These are phyloP conservation scores for Saccharomycopsis sp. DNA, from an alignment of 805 yeast genomes.

Conservation along the genomic window DNA sequence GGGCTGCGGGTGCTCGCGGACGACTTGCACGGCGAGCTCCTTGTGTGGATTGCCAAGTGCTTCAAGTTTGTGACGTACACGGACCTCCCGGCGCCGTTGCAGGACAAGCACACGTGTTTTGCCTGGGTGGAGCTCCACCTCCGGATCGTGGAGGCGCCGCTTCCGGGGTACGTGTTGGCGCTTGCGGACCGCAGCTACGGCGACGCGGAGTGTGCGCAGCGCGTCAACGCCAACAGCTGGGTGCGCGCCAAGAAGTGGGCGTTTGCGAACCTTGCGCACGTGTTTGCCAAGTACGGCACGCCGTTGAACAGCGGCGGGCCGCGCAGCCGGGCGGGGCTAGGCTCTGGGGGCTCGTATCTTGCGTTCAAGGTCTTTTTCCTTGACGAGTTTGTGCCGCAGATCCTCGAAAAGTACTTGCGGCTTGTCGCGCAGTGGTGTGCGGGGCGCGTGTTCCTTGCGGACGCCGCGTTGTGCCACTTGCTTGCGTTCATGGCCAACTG, in stretches of 20 bases:
- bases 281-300: slow-evolving; percentile 68
- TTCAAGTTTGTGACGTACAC: slow-evolving; percentile 71
- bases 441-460: slow-evolving; percentile 60
- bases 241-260: slow-evolving; percentile 86
- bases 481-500: slow-evolving; percentile 58
- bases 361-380: slow-evolving; percentile 52
- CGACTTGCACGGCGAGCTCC: slow-evolving; percentile 56
- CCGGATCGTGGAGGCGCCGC: slow-evolving; percentile 48
- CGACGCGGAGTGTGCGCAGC: not conserved
- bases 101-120: slow-evolving; percentile 43
- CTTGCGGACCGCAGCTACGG: slow-evolving; percentile 25
- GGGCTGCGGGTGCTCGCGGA: slow-evolving; percentile 28
- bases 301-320: slow-evolving; percentile 7
- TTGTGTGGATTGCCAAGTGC: slow-evolving; percentile 64
- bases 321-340: not conserved
- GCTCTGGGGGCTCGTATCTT: slow-evolving; percentile 45
- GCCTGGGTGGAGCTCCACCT: slow-evolving; percentile 79
- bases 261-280: slow-evolving; percentile 63
- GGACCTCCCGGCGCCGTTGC: slow-evolving; percentile 63
- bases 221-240: slow-evolving; percentile 37
- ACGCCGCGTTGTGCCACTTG: slow-evolving; percentile 56
- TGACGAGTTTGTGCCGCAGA: slow-evolving; percentile 61
- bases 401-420: slow-evolving; percentile 54
- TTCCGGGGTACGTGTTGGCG: slow-evolving; percentile 47
- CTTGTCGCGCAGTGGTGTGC: slow-evolving; percentile 72